Base-by-base conservation (phyloP, 2,329 filamentous ascomycete genomes). In the Venturia aucupariae region DNA sequence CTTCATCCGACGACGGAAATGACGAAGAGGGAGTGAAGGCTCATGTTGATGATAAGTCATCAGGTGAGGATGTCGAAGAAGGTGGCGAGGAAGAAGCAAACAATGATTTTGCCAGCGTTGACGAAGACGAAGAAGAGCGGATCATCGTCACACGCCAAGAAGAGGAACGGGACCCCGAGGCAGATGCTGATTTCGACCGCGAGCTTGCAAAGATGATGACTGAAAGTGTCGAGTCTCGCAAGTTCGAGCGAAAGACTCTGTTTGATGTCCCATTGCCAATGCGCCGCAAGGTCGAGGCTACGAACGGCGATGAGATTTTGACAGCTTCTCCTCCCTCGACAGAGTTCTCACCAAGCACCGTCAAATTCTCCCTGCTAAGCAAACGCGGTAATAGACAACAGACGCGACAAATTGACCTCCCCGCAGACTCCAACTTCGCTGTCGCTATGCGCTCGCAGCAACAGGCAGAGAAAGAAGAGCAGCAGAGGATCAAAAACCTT, bases 181-280 rank as follows among this genome's bases (percentile, higher is more conserved):
- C 89, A 48, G 94, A 99, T 72, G 94, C 93, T 7, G 94, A 99
- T 51, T 99, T 99, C 73, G 95, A 99, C 73, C 90, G 93, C 70
- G 94, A 97, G 76, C 94, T 96, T 75, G 92, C 94, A 44, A 97
- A 96, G 76, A 90, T 99, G 85, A 97, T 99, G 93, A 85, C 92
- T 61, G 94, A 99, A 75, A 97, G 93, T 77, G 80, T 96, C 71
- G 94, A 99, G 69, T 95, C 93, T 4, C 86, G 94, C 70, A 97
- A 96, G 71, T 96, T 96, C 69, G 94, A 99, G 72, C 90, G 94
- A 67, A 97, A 96, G 77, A 86, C 90, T 35, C 83, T 94, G 62
- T 97, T 99, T 72, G 95, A 99, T 74, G 90, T 97, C n/a, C 92
- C 95, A 1, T 79, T 99, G n/a, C 94, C 94, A 0, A 92, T 99